A percentile compares a stretch with the other conserved stretches of the same genome.
phyloP scores from a whole-genome alignment of 345 rosid genomes.

The Euphorbia peplus region DNA sequence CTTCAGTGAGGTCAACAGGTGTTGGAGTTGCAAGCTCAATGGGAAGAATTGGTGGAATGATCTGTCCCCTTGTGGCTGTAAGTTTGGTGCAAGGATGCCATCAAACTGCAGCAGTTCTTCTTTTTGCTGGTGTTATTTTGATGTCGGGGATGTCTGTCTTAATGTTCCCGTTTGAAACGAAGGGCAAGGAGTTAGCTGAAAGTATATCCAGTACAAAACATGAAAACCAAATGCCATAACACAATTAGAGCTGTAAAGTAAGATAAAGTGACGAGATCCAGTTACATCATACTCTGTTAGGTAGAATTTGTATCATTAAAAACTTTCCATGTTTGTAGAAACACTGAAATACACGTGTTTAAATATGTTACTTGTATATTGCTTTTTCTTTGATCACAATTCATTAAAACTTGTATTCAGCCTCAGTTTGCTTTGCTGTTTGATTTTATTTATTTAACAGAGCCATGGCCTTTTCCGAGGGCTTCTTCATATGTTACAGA shows the following conservation, averaged over 20 bases:
- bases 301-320: not conserved
- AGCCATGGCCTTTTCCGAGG: not conserved
- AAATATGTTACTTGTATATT: not conserved
- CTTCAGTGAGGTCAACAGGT: conserved; percentile 86
- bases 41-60: conserved; percentile 91
- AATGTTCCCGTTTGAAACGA: conserved; percentile 79
- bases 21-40: conserved; percentile 80
- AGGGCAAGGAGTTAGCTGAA: conserved; percentile 65
- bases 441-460: not conserved
- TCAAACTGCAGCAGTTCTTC: conserved; percentile 56
- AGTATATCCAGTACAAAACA: conserved; percentile 25
- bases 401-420: not conserved
- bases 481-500: not conserved
- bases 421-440: not conserved
- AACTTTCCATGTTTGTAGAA: not conserved
- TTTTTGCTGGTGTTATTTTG: conserved; percentile 58
- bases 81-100: conserved; percentile 79
- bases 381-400: not conserved
- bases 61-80: conserved; percentile 86
- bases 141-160: conserved; percentile 61
- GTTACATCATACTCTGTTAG: not conserved
- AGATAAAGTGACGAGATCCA: not conserved
- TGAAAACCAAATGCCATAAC: not conserved
- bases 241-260: not conserved
- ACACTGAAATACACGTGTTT: not conserved